A percentile compares a stretch with the other conserved stretches of the same genome.
Conservation (phyloP, 805 yeast genomes). For the Starmerella stigmatis region DNA sequence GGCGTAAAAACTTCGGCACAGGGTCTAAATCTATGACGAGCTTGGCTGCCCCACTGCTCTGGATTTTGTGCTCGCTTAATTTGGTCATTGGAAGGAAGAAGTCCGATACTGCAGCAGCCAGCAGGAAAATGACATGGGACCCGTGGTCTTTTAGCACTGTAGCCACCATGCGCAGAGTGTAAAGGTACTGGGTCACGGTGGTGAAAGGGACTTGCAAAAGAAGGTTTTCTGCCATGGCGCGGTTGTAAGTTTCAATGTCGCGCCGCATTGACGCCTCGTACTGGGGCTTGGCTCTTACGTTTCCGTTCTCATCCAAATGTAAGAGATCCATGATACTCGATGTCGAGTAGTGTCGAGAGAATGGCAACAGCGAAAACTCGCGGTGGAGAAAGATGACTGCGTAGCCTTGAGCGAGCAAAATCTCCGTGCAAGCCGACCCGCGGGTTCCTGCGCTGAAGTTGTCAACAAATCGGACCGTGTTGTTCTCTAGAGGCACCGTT, state of each 20-base stretch:
- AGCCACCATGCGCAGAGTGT: slow-evolving; percentile 64
- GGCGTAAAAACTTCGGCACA: slow-evolving; percentile 83
- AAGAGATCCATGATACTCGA: slow-evolving; percentile 79
- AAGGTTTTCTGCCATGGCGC: slow-evolving; percentile 41
- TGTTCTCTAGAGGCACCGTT: slow-evolving; percentile 92
- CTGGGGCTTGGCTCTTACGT: slow-evolving; percentile 50
- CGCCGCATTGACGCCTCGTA: slow-evolving; percentile 52
- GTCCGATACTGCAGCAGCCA: slow-evolving; percentile 97
- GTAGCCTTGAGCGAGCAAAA: slow-evolving; percentile 72
- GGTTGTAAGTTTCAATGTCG: slow-evolving; percentile 40
- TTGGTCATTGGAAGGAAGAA: slow-evolving; percentile 81
- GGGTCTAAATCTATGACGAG: slow-evolving; percentile 81
- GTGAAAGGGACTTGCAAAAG: slow-evolving; percentile 78
- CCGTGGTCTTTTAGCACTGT: slow-evolving; percentile 42
- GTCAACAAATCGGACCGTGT: slow-evolving; percentile 93
- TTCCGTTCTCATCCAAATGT: slow-evolving; percentile 38
- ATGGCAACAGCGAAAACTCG: slow-evolving; percentile 84
- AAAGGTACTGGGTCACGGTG: slow-evolving; percentile 86
- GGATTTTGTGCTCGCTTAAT: slow-evolving; percentile 90
- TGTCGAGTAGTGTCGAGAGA: slow-evolving; percentile 76
- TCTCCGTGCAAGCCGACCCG: slow-evolving; percentile 93
- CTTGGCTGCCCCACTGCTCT: slow-evolving; percentile 57
- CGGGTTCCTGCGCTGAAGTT: slow-evolving; percentile 96
- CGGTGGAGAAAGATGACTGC: slow-evolving; percentile 89
- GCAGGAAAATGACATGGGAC: slow-evolving; percentile 56